These are phyloP conservation scores for Capronia epimyces DNA, from an alignment of 2,329 filamentous ascomycete genomes.

Conservation along the genomic window DNA sequence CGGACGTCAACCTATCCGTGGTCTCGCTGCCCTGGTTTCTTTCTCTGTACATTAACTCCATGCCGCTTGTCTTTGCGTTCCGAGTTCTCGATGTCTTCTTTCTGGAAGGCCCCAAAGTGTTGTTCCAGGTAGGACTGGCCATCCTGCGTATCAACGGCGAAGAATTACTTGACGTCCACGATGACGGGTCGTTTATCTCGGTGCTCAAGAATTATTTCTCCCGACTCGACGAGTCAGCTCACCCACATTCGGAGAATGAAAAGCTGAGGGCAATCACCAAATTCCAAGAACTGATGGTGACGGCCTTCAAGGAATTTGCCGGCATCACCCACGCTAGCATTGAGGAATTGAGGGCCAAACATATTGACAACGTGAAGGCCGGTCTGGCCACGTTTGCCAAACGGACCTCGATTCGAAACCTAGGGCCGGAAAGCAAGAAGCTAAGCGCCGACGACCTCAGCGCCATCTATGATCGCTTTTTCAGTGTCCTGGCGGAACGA, in stretches of 20 bases:
- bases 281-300: constrained; percentile 98
- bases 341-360: constrained; percentile 79
- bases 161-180: constrained; percentile 83
- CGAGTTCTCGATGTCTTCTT: constrained; percentile 97
- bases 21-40: constrained; percentile 97
- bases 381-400: constrained; percentile 98
- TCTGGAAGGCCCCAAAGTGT: constrained; percentile 90
- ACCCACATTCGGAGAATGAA: constrained; percentile 90
- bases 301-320: constrained; percentile 96
- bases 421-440: constrained; percentile 92
- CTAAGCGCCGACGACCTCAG: constrained; percentile 79
- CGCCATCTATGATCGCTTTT: constrained; percentile 89
- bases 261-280: constrained; percentile 90
- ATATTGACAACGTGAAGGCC: constrained; percentile 88
- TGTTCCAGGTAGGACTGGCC: constrained; percentile 95
- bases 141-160: constrained; percentile 96
- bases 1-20: constrained; percentile 93
- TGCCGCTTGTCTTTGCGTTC: constrained; percentile 97
- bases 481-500: constrained; percentile 82
- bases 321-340: constrained; percentile 92
- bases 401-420: constrained; percentile 88
- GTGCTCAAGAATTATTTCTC: constrained; percentile 93
- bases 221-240: constrained; percentile 86
- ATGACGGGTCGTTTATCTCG: constrained; percentile 95
- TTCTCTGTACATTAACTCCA: constrained; percentile 97